Conservation (phyloP, 129 eudicot genomes). For the Daucus carota region DNA sequence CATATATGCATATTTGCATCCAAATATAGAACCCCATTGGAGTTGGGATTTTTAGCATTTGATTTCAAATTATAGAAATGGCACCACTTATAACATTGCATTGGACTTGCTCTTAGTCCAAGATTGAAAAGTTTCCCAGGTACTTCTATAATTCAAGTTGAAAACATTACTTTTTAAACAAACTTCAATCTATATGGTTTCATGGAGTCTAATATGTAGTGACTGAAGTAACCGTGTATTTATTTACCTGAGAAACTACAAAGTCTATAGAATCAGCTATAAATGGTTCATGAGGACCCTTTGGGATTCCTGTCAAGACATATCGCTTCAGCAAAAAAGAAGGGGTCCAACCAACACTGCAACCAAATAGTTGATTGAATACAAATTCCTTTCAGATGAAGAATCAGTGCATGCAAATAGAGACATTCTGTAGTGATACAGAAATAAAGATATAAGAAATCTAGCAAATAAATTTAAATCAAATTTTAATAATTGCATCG, state of each 20-base stretch:
- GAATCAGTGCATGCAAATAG: neutral
- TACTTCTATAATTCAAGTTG: no score
- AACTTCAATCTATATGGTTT: neutral
- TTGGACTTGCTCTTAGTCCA: no score
- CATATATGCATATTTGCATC: no score
- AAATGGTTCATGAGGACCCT: constrained; percentile 97
- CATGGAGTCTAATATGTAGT: neutral
- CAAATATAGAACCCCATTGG: no score
- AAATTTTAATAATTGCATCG: neutral
- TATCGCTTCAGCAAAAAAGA: constrained; percentile 88
- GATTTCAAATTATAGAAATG: no score
- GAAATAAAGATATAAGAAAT: neutral
- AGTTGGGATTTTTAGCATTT: no score
- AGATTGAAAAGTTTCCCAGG: no score
- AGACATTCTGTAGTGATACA: neutral
- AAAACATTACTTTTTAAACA: neutral
- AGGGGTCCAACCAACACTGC: constrained; percentile 96
- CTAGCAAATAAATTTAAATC: neutral
- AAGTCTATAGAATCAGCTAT: constrained; percentile 97
- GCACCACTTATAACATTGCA: no score
- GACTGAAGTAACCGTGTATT: neutral
- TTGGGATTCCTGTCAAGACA: constrained; percentile 74
- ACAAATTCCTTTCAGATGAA: neutral
- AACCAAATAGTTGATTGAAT: constrained; percentile 14
- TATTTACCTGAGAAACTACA: constrained; percentile 87